Conservation (phyloP, 305 asterid genomes). For the Fraxinus sp. region DNA sequence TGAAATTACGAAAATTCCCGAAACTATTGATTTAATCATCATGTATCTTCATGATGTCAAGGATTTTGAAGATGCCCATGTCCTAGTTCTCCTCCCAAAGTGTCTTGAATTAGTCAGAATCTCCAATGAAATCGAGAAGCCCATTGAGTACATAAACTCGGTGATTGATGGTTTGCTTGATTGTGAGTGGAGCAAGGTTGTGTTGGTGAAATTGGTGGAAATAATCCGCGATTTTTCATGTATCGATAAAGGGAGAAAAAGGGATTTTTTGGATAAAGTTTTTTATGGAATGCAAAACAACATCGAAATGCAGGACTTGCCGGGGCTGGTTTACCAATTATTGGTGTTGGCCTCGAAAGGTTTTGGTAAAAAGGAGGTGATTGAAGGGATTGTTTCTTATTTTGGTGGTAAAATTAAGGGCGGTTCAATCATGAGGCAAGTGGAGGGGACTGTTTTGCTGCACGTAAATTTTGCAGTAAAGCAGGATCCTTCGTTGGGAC, state of each 20-base stretch:
- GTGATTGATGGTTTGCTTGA: conserved; percentile 49
- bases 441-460: conserved; percentile 87
- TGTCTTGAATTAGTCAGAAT: conserved; percentile 52
- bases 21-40: conserved; percentile 38
- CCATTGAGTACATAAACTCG: conserved; percentile 44
- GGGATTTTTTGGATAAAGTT: conserved; percentile 54
- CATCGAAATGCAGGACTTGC: conserved; percentile 78
- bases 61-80: conserved; percentile 59
- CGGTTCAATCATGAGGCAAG: conserved; percentile 66
- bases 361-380: conserved; percentile 71
- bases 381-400: conserved; percentile 70
- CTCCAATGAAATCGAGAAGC: conserved; percentile 55
- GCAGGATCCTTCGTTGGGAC: conserved; percentile 82
- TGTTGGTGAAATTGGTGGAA: conserved; percentile 73
- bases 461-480: conserved; percentile 85
- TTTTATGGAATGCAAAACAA: conserved; percentile 52
- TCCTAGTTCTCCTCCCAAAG: conserved; percentile 56
- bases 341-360: conserved; percentile 76
- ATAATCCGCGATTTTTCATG: conserved; percentile 56
- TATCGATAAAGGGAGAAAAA: conserved; percentile 52
- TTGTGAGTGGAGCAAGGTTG: conserved; percentile 61
- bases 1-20: conserved; percentile 37
- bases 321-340: conserved; percentile 76
- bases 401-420: conserved; percentile 54
- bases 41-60: conserved; percentile 44